Conservation (phyloP, 352 stramenopile genomes). For the Plasmopara muralis region DNA sequence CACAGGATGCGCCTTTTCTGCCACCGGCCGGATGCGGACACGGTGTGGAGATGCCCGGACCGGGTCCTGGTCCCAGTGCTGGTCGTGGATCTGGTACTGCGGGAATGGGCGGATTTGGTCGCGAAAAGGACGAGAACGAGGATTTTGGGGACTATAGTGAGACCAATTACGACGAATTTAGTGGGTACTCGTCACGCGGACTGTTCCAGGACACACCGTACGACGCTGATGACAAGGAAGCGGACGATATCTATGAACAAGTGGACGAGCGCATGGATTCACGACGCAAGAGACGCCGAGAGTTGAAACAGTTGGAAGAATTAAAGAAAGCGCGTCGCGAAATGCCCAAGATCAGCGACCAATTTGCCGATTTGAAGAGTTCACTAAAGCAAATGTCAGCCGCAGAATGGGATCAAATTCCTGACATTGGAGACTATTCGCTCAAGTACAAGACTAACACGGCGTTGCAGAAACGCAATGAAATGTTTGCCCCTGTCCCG, state of each 20-base stretch:
- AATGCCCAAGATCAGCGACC: slow-evolving; percentile 92
- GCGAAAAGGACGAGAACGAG: slow-evolving; percentile 82
- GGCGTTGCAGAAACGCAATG: slow-evolving; percentile 88
- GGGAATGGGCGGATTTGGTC: slow-evolving; percentile 73
- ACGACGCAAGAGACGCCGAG: slow-evolving; percentile 80
- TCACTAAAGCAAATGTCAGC: slow-evolving; percentile 88
- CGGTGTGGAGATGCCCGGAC: slow-evolving; percentile 14
- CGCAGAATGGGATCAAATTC: slow-evolving; percentile 94
- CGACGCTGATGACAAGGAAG: slow-evolving; percentile 95
- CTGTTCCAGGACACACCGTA: slow-evolving; percentile 91
- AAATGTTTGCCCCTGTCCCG: slow-evolving; percentile 93
- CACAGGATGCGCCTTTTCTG: slow-evolving; percentile 58
- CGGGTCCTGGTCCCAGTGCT: slow-evolving; percentile 21
- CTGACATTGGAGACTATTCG: slow-evolving; percentile 95
- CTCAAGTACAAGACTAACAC: slow-evolving; percentile 88
- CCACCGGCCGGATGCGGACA: slow-evolving; percentile 70
- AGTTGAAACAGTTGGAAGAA: slow-evolving; percentile 78
- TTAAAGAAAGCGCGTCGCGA: slow-evolving; percentile 84
- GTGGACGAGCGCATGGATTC: slow-evolving; percentile 96
- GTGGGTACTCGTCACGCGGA: slow-evolving; percentile 76
- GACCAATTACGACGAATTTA: slow-evolving; percentile 90
- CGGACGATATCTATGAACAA: slow-evolving; percentile 92
- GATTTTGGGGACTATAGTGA: slow-evolving; percentile 88
- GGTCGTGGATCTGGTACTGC: slow-evolving; percentile 72
- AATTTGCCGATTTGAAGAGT: slow-evolving; percentile 97